phyloP scores from a whole-genome alignment of 495 filamentous ascomycete genomes.

The Trichoderma parareesei region DNA sequence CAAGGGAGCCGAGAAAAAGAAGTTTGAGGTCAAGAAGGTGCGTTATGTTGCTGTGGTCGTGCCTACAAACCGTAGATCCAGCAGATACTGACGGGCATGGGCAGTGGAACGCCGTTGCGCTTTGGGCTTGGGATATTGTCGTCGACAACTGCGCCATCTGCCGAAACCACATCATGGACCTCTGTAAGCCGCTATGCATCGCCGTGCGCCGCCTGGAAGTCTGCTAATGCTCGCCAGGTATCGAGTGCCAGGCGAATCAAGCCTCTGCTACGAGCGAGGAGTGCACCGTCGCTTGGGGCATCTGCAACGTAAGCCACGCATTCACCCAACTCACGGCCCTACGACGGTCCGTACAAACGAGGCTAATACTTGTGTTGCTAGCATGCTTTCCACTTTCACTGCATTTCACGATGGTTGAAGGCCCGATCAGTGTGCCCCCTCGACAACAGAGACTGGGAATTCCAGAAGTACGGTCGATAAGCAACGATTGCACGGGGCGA shows the following conservation, averaged over 20 bases:
- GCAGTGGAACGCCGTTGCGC: conserved; percentile 97
- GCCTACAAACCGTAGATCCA: not conserved
- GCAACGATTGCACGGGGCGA: not conserved
- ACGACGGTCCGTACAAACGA: not conserved
- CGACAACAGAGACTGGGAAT: conserved; percentile 98
- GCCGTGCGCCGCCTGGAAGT: not conserved
- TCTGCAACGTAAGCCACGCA: conserved; percentile 74
- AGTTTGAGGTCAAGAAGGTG: conserved; percentile 99
- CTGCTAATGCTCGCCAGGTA: conserved; percentile 48
- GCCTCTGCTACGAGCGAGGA: conserved; percentile 95
- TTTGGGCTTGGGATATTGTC: conserved; percentile 99
- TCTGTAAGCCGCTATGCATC: conserved; percentile 54
- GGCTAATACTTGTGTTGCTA: conserved; percentile 30
- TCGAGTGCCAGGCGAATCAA: conserved; percentile 99
- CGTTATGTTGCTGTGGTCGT: conserved; percentile 13
- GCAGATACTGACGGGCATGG: not conserved
- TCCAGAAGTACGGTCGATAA: conserved; percentile 89
- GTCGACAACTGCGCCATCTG: conserved; percentile 99
- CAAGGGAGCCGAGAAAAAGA: conserved; percentile 64
- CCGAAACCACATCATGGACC: conserved; percentile 99
- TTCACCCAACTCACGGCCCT: not conserved
- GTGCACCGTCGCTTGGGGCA: conserved; percentile 98
- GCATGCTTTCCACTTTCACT: conserved; percentile 99
- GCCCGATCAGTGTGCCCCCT: conserved; percentile 98
- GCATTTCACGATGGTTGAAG: conserved; percentile 98